phyloP scores from a whole-genome alignment of 257 asterid genomes.

The Salvia rosmarinus region DNA sequence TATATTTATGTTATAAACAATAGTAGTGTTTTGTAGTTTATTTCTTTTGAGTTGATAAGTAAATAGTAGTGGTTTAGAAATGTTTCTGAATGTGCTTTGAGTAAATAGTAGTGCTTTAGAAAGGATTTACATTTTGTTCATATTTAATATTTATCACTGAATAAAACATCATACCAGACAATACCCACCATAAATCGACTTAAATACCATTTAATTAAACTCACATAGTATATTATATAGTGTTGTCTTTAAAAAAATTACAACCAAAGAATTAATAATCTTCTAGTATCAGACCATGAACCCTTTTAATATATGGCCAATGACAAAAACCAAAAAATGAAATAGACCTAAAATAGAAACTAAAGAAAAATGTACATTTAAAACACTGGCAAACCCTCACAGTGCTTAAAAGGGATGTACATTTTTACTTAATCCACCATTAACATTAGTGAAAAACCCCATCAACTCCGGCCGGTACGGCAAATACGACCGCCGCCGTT shows the following conservation, averaged over 20 bases:
- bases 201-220: background rate
- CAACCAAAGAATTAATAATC: slow-evolving; percentile 26
- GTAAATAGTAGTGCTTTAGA: no score
- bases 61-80: no score
- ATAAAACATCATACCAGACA: background rate
- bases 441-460: slow-evolving; percentile 84
- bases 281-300: slow-evolving; percentile 19
- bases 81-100: no score
- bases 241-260: slow-evolving; percentile 18
- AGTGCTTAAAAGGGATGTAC: slow-evolving; percentile 70
- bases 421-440: slow-evolving; percentile 74
- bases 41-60: no score
- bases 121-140: background rate
- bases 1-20: no score
- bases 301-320: slow-evolving; percentile 18
- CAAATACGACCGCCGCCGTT: slow-evolving; percentile 69
- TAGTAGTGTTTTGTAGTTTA: no score
- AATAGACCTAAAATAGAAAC: slow-evolving; percentile 22
- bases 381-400: background rate
- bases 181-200: background rate
- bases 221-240: background rate
- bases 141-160: background rate
- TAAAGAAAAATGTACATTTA: slow-evolving; percentile 32
- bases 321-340: background rate
- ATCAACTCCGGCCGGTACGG: slow-evolving; percentile 92